A percentile compares a stretch with the other conserved stretches of the same genome.
These are phyloP conservation scores for Elsinoe batatas DNA, from an alignment of 2,329 filamentous ascomycete genomes.

Conservation along the genomic window DNA sequence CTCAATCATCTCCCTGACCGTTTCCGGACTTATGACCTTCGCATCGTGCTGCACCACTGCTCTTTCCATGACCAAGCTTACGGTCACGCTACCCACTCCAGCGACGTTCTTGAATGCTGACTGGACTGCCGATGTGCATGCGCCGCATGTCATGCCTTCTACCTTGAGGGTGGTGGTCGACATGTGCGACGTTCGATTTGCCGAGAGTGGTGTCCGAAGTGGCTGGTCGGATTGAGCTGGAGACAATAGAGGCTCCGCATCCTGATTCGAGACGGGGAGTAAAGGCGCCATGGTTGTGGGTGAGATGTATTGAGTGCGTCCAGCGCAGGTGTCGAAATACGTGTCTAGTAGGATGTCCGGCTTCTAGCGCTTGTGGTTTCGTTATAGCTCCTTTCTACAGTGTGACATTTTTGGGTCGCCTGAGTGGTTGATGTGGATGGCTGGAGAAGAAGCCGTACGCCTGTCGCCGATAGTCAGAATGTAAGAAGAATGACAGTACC, in stretches of 20 bases:
- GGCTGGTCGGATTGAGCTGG: not conserved
- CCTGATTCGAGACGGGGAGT: constrained; percentile 2
- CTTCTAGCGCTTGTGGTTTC: not conserved
- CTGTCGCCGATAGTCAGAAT: not conserved
- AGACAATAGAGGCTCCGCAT: constrained; percentile 2
- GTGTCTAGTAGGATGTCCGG: not conserved
- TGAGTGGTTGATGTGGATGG: not conserved
- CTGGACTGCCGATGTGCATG: constrained; percentile 89
- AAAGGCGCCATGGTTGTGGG: constrained; percentile 1
- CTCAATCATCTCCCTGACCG: constrained; percentile 76
- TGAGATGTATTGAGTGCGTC: not conserved
- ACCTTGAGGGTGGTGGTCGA: constrained; percentile 87
- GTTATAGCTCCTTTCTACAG: not conserved
- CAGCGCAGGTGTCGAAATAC: not conserved
- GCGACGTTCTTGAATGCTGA: constrained; percentile 71
- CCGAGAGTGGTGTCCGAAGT: not conserved
- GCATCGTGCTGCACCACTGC: constrained; percentile 88
- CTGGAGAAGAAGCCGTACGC: no score
- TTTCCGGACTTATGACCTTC: constrained; percentile 58
- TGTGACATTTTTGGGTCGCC: no score
- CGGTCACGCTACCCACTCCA: constrained; percentile 77
- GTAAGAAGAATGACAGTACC: not conserved
- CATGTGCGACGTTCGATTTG: constrained; percentile 41
- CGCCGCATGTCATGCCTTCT: constrained; percentile 78
- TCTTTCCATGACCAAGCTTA: constrained; percentile 91